These are phyloP conservation scores for Musa beccarii DNA, from an alignment of 176 grass and related monocot species.

Conservation along the genomic window DNA sequence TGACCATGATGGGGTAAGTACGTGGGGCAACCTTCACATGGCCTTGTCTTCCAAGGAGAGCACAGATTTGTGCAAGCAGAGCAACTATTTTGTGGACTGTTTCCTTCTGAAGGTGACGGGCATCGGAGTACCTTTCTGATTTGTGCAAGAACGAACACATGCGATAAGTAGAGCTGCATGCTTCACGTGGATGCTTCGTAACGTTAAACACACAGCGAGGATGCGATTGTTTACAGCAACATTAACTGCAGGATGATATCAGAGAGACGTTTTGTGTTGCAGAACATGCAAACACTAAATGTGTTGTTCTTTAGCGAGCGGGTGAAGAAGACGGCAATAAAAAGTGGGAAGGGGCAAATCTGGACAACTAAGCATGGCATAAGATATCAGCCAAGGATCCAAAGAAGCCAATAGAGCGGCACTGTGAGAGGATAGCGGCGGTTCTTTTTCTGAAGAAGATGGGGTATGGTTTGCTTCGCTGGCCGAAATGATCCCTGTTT, in stretches of 20 bases:
- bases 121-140: neutral
- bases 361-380: slow-evolving; percentile 35
- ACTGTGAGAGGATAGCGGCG: slow-evolving; percentile 17
- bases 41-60: neutral
- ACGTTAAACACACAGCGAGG: neutral
- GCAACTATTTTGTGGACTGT: neutral
- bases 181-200: neutral
- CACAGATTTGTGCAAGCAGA: neutral
- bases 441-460: slow-evolving; percentile 13
- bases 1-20: neutral
- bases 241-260: neutral
- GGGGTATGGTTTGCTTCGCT: slow-evolving; percentile 37
- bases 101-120: neutral
- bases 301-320: neutral
- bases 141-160: neutral
- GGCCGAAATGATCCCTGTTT: slow-evolving; percentile 13
- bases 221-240: neutral
- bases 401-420: slow-evolving; percentile 29
- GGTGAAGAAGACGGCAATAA: slow-evolving; percentile 4
- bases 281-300: too few relatives aligned
- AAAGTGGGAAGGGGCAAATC: slow-evolving; percentile 16
- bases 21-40: neutral
- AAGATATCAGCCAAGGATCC: slow-evolving; percentile 29
- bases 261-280: too few relatives aligned
- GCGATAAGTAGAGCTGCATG: neutral